These are phyloP conservation scores for Quercus wislizeni DNA, from an alignment of 306 rosid genomes.

Conservation along the genomic window DNA sequence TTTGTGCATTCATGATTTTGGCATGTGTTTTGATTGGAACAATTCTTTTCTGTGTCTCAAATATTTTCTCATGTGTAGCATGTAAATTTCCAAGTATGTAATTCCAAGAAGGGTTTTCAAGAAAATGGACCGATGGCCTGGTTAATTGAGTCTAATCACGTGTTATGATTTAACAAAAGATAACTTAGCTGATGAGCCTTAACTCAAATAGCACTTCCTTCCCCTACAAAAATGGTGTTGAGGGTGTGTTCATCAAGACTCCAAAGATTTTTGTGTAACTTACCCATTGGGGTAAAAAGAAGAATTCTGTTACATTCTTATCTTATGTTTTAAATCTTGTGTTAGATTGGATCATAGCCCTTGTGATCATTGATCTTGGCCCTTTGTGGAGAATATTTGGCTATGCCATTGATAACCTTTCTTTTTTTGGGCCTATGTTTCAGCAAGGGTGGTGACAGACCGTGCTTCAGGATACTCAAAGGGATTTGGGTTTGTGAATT, in stretches of 20 bases:
- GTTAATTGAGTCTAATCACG: not conserved
- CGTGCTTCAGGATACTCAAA: constrained; percentile 6
- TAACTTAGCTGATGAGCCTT: not conserved
- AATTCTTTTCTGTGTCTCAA: not conserved
- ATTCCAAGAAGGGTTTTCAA: not conserved
- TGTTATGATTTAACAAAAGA: not conserved
- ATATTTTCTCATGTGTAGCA: not conserved
- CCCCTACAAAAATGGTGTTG: not conserved
- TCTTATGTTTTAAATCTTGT: not conserved
- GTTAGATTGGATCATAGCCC: not conserved
- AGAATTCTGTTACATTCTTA: not conserved
- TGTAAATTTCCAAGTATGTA: not conserved
- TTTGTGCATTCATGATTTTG: not conserved
- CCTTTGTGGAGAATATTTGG: not conserved
- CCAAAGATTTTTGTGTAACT: not conserved
- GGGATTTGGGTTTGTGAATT: constrained; percentile 5
- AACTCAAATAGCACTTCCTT: not conserved
- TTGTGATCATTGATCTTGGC: not conserved
- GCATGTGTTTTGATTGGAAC: not conserved
- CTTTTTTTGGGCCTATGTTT: not conserved
- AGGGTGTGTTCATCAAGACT: not conserved
- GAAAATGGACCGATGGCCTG: not conserved
- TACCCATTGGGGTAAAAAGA: not conserved
- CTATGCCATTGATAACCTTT: not conserved
- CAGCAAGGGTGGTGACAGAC: constrained; percentile 8